Evolutionary conservation across 2,329 filamentous ascomycete genomes (phyloP), one percentile per base, ranked within the genome.

Genomic region (Hypoxylon sp.): DNA sequence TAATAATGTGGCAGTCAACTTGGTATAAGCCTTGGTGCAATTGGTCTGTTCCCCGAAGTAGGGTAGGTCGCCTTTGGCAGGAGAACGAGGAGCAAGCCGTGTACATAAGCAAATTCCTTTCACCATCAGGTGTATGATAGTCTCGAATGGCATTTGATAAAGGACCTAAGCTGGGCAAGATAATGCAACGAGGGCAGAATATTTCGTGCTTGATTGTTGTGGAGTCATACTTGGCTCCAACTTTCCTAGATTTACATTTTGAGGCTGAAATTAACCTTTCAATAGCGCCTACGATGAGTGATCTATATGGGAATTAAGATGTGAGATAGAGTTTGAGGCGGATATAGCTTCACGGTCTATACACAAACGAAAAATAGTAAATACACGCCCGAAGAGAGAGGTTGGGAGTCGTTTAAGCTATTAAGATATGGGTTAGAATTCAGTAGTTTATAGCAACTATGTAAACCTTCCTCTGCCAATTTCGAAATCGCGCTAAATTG

Each of bases 11-110:
- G 70, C 59, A 66, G 67, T 69, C 31, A 66, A 71, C 70, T 77
- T 77, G 75, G 75, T 75, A 76, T 76, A 77, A 69, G 70, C 68
- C 66, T 67, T 64, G 69, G 66, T 67, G 64, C 65, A 65, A 66
- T 67, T 59, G 54, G 67, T 63, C 66, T 63, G 63, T 71, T 67
- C 70, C 71, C 67, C 67, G 68, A 70, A 68, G 72, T 64, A 75
- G 75, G 75, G 73, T 76, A 77, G 60, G 63, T 71, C 71, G 67
- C 35, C 61, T 71, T 75, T 75, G 74, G 74, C 63, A 51, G 69
- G 63, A 61, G 59, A 63, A 60, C n/a, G 33, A n/a, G 29, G 63
- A 72, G 71, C 70, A 66, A 19, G 69, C 69, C 50, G 70, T 70
- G 69, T 70, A 72, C 65, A 70, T 69, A 69, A 60, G 29, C 63